phyloP scores from a whole-genome alignment of 2,329 filamentous ascomycete genomes.

The Pestalotiopsis sp. region DNA sequence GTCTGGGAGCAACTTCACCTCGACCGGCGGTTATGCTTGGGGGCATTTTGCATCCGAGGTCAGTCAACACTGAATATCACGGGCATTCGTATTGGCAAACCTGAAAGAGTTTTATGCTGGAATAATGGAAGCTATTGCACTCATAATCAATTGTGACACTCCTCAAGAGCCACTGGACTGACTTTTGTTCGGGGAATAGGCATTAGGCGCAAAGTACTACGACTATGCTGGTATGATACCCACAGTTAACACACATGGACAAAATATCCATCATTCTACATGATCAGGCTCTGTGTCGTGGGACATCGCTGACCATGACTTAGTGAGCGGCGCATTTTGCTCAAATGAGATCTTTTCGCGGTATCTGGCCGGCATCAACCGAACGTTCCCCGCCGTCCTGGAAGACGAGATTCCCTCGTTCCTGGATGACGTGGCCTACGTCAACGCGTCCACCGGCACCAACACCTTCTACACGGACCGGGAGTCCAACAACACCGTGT shows the following conservation, averaged over 20 bases:
- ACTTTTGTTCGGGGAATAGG: conserved; percentile 19
- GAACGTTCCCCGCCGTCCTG: conserved; percentile 62
- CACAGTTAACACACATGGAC: neutral
- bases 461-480: conserved; percentile 45
- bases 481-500: conserved; percentile 64
- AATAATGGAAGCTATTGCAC: no score
- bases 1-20: conserved; percentile 51
- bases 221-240: conserved; percentile 61
- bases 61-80: neutral
- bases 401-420: conserved; percentile 65
- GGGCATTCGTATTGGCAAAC: no score
- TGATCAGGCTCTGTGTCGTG: neutral
- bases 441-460: conserved; percentile 17
- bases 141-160: no score
- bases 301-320: neutral
- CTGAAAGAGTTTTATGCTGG: no score
- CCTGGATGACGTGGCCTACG: conserved; percentile 47
- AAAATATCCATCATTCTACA: neutral
- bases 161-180: neutral
- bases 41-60: conserved; percentile 63
- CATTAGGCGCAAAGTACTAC: conserved; percentile 57
- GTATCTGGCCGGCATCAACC: conserved; percentile 50
- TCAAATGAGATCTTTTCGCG: conserved; percentile 69
- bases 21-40: conserved; percentile 71
- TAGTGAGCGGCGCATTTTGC: conserved; percentile 70